Base-by-base conservation (phyloP, 2,329 filamentous ascomycete species). In the Penicillium sp. region DNA sequence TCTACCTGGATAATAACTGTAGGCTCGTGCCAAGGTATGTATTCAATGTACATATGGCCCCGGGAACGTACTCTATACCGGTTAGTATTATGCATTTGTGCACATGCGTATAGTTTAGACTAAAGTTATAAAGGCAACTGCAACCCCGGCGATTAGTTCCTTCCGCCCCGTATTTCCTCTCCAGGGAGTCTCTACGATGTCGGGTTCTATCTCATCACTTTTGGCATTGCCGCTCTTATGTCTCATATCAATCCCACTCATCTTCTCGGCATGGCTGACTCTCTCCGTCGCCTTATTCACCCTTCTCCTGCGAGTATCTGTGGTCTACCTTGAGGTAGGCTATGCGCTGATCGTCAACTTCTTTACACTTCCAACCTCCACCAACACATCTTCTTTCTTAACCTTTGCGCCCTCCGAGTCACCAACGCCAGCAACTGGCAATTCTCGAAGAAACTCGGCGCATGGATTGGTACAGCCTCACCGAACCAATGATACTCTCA, bases 301-400 rank as follows among this genome's bases (percentile, higher is more conserved):
- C 35, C 81, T 90, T 49, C 80, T 85, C 67, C 74, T 88, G 60
- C 82, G 87, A 25, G 81, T 87, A 25, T 75, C 83, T 46, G 68
- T 88, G 51, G 82, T 89, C 55, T 89, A 89, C 67, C 73, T 88
- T 59, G 86, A 89, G 66, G 78, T 90, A 51, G 82, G 79, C 44
- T 71, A 85, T 21, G 84, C 83, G 8, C 76, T 88, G 3, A 68
- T 88, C 2, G 81, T 83, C 6, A 82, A 83, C 52, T 83, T 83
- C 59, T 71, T 89, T 27, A 74, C 77, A 53, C 58, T 73, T 13
- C 65, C 67, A 9, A 65, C 58, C 4, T 65, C 71, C 3, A 67
- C 60, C 10, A 66, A 63, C 3, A 67, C 61, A 13, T 66, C 63
- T 2, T 72, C 72, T 7, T 62, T 73, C 11, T 53, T 71, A 37